Evolutionary conservation across 331 rosid genomes (phyloP).

Genomic region (Pyracantha coccinea): DNA sequence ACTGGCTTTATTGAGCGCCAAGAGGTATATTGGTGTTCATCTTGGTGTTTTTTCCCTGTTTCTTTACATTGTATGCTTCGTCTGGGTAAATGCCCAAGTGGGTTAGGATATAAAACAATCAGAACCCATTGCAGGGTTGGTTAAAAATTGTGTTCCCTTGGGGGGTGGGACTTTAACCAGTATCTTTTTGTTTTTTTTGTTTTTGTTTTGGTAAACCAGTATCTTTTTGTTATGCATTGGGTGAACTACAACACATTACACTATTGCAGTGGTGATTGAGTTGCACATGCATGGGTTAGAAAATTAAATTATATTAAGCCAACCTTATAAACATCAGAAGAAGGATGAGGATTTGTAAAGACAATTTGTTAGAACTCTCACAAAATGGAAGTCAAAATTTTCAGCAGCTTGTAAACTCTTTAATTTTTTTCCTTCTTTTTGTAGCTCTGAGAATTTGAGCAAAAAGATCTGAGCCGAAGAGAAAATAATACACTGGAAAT

Average conservation of each 20-base stretch:
- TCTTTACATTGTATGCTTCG: not conserved
- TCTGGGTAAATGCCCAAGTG: not conserved
- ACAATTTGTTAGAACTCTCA: not conserved
- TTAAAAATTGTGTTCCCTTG: not conserved
- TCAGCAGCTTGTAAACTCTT: no score
- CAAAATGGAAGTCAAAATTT: not conserved
- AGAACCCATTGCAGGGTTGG: not conserved
- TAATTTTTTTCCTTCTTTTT: not conserved
- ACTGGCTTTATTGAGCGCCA: conserved; percentile 85
- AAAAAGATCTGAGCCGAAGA: not conserved
- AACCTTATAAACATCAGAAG: not conserved
- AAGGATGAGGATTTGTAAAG: not conserved
- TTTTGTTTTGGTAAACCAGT: no score
- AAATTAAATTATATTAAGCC: not conserved
- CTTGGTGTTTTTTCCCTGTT: not conserved
- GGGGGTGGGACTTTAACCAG: not conserved
- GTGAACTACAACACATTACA: not conserved
- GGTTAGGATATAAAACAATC: not conserved
- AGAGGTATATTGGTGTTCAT: conserved; percentile 44
- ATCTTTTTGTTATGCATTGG: not conserved
- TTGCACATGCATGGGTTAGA: not conserved
- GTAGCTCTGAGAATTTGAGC: not conserved
- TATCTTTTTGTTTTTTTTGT: not conserved
- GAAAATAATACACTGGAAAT: not conserved
- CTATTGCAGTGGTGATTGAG: no score